A percentile compares a stretch with the other conserved stretches of the same genome.
Conservation (phyloP, 345 rosid species). For the Syzygium grande region DNA sequence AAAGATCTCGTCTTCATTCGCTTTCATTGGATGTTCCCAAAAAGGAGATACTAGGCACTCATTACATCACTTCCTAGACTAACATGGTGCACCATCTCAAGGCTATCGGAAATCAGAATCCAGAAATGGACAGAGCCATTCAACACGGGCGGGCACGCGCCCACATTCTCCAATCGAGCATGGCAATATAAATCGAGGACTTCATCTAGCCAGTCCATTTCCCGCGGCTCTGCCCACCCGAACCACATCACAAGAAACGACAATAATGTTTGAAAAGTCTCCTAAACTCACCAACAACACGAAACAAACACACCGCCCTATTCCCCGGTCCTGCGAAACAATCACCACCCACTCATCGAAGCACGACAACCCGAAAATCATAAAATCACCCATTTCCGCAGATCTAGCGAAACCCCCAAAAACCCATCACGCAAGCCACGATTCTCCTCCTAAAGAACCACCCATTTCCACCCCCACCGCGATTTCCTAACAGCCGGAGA, state of each 20-base stretch:
- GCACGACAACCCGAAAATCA: neutral
- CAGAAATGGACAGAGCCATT: neutral
- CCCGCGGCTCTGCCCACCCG: neutral
- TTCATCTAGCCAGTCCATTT: neutral
- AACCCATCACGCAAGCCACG: neutral
- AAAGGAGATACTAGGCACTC: neutral
- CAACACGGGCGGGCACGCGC: neutral
- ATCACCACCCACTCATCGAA: neutral
- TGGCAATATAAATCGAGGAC: neutral
- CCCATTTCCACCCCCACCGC: neutral
- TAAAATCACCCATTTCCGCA: neutral
- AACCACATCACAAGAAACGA: neutral
- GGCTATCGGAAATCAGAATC: neutral
- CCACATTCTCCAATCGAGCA: neutral
- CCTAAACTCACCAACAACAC: neutral
- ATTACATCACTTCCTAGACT: neutral
- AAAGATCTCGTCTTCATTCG: neutral
- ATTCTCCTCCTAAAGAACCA: neutral
- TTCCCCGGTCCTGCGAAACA: neutral
- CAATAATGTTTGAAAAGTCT: neutral
- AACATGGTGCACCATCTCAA: neutral
- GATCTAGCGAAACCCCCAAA: neutral
- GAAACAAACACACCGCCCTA: neutral
- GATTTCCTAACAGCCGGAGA: neutral
- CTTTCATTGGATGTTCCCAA: neutral